Base-by-base conservation (phyloP, 2,329 filamentous ascomycete species). In the Ophiostoma fasciatum region DNA sequence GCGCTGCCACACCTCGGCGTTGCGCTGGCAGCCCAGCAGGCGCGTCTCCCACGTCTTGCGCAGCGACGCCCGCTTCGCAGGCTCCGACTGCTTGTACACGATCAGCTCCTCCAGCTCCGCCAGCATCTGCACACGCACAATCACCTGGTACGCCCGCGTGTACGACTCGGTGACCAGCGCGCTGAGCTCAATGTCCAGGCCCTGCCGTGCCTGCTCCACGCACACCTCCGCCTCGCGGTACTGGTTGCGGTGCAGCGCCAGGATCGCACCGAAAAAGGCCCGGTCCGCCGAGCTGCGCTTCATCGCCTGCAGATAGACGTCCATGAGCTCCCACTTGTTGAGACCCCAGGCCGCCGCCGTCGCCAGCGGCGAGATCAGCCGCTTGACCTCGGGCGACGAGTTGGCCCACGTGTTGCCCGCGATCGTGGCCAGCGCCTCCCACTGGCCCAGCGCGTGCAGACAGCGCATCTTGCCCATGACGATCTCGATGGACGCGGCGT, bases 401-500 rank as follows among this genome's bases (percentile, higher is more conserved):
- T 87, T 85, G 46, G 82, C 74, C 90, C 90, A 99, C 35, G 88
- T 93, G 52, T 87, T 85, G 51, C 92, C 81, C 0, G 87, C 88
- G 37, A 98, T 66, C 33, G 75, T 77, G 1, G 88, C 92, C 13
- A 99, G 66, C 4, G 84, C 76, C 47, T 96, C 92, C 90, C 90
- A 99, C 56, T 99, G 90, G 42, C 90, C 90, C 25, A 99, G 68
- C 8, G 90, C 92, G 54, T 99, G 90, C 44, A 96, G 62, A 66
- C 90, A 99, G 32, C 90, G 78, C 90, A 99, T 98, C 60, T 98
- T 98, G 46, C 90, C 90, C 87, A 98, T 96, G 23, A 93, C 85
- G 36, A 98, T 84, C 41, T 96, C 90, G 42, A 98, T 84, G 0
- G 84, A 85, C 0, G 64, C 59, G 1, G 62, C 53, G 41, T 68